Conservation (phyloP, 768 basidiomycete genomes). For the Porphyrellus cyaneotinctus region DNA sequence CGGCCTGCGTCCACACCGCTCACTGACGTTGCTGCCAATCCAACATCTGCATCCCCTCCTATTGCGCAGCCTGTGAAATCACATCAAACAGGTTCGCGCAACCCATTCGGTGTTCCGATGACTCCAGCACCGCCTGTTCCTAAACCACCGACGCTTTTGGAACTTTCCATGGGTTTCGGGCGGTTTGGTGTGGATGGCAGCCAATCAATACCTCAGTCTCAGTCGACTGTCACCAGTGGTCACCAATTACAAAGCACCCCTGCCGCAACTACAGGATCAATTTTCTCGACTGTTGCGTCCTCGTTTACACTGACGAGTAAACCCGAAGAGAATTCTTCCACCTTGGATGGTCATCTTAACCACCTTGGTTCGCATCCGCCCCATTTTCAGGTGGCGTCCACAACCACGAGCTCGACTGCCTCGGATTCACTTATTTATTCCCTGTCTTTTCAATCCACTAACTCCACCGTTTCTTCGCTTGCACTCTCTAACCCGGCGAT, state of each 20-base stretch:
- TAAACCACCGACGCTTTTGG: conserved; percentile 75
- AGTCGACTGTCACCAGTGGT: conserved; percentile 31
- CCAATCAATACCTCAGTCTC: conserved; percentile 30
- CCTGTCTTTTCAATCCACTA: conserved; percentile 50
- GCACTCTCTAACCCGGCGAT: conserved; percentile 34
- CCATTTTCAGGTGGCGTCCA: conserved; percentile 33
- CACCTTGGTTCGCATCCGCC: conserved; percentile 20
- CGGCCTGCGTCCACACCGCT: conserved; percentile 76
- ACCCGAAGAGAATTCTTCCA: conserved; percentile 20
- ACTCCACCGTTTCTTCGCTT: conserved; percentile 34
- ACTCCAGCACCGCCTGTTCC: conserved; percentile 62
- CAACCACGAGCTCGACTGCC: conserved; percentile 40
- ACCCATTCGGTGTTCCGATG: conserved; percentile 85
- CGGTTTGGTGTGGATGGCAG: conserved; percentile 20
- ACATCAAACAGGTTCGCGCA: conserved; percentile 90
- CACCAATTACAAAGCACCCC: conserved; percentile 24
- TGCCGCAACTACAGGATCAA: conserved; percentile 33
- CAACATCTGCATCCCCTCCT: conserved; percentile 38
- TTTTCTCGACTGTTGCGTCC: conserved; percentile 68
- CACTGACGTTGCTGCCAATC: conserved; percentile 33
- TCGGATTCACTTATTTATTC: conserved; percentile 46
- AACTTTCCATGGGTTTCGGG: conserved; percentile 57
- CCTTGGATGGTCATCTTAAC: conserved; percentile 4
- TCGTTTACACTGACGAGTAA: conserved; percentile 53
- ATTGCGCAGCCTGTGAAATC: conserved; percentile 65